These are phyloP conservation scores for Aspergillus asperescens DNA, from an alignment of 495 filamentous ascomycete species.

Conservation along the genomic window DNA sequence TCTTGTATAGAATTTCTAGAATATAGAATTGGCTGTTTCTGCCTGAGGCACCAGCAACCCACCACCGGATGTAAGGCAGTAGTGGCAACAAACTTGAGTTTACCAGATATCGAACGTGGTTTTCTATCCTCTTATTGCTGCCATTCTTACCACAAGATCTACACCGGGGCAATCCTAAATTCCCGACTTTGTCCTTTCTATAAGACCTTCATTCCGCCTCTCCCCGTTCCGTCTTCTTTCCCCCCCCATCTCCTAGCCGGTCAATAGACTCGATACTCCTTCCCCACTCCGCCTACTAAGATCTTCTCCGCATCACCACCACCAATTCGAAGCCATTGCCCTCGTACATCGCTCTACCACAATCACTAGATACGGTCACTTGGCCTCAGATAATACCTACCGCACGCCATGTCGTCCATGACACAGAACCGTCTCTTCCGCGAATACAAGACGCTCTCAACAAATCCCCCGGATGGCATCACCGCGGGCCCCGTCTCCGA, in stretches of 20 bases:
- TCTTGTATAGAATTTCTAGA: no score
- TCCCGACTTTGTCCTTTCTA: neutral
- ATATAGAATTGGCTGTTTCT: no score
- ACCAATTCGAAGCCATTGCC: neutral
- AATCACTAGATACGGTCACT: neutral
- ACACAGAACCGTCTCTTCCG: slow-evolving; percentile 91
- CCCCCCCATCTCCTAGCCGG: neutral
- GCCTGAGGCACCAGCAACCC: no score
- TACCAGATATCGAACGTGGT: neutral
- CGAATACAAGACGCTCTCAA: slow-evolving; percentile 86
- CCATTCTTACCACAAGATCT: slow-evolving; percentile 1
- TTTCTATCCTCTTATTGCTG: neutral
- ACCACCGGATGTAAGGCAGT: no score
- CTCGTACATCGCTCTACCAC: neutral
- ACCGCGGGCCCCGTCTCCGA: slow-evolving; percentile 89
- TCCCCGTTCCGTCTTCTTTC: neutral
- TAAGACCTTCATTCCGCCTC: neutral
- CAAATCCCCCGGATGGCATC: slow-evolving; percentile 86
- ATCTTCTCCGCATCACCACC: neutral
- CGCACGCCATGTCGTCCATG: slow-evolving; percentile 40
- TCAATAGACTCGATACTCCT: neutral
- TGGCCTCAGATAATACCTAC: no score
- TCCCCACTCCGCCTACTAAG: neutral
- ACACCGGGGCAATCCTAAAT: neutral
- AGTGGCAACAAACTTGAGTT: neutral